phyloP scores from a whole-genome alignment of 352 stramenopile species.

The Phytophthora meadii region DNA sequence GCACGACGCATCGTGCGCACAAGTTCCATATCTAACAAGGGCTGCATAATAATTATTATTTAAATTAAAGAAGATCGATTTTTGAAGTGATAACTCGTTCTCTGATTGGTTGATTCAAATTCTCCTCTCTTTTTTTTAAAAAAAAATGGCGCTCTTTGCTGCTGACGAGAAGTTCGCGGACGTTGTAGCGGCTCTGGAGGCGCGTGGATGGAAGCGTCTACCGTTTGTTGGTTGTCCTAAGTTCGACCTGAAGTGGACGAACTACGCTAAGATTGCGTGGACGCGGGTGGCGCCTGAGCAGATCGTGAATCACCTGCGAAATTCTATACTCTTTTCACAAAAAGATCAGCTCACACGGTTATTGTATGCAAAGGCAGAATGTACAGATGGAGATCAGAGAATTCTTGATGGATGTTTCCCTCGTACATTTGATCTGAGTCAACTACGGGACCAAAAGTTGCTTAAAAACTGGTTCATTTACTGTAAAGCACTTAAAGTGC shows the following conservation, averaged over 20 bases:
- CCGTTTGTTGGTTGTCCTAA: constrained; percentile 63
- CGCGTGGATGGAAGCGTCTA: constrained; percentile 53
- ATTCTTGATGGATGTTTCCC: constrained; percentile 58
- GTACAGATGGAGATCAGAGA: neutral
- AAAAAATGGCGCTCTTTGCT: constrained; percentile 4
- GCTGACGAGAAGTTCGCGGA: constrained; percentile 28
- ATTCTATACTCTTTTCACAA: constrained; percentile 66
- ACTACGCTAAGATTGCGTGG: constrained; percentile 78
- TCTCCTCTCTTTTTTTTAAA: too few relatives aligned
- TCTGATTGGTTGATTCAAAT: too few relatives aligned
- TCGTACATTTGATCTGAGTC: constrained; percentile 52
- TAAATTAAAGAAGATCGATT: too few relatives aligned
- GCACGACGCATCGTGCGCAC: constrained; percentile 46
- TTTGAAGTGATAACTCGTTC: too few relatives aligned
- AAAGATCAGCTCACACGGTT: constrained; percentile 62
- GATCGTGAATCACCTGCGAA: constrained; percentile 74
- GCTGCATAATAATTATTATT: neutral
- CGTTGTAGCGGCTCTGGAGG: constrained; percentile 34
- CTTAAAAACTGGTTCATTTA: constrained; percentile 62
- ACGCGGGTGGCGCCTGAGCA: constrained; percentile 42
- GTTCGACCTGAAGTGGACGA: constrained; percentile 70
- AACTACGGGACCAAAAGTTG: constrained; percentile 8
- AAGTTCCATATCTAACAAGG: constrained; percentile 34
- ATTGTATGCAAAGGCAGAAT: constrained; percentile 35
- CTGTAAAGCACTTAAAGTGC: constrained; percentile 44